Conservation (phyloP, 2,329 filamentous ascomycete species). For the Diaporthe ampelina region DNA sequence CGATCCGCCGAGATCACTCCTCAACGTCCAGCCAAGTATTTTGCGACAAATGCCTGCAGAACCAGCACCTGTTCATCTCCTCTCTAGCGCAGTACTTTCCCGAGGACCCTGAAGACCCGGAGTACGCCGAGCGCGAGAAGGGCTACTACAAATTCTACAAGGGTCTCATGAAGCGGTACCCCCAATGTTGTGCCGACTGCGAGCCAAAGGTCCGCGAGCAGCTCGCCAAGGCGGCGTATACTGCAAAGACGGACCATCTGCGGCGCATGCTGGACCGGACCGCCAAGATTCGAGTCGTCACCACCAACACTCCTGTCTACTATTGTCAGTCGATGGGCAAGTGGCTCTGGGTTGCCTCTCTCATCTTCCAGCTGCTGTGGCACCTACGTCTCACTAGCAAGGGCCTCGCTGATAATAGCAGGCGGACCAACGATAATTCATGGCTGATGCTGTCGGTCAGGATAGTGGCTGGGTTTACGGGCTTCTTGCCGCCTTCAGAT, state of each 20-base stretch:
- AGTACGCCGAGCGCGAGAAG: slow-evolving; percentile 77
- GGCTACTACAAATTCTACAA: slow-evolving; percentile 78
- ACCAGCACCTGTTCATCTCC: slow-evolving; percentile 85
- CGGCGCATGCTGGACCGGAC: slow-evolving; percentile 80
- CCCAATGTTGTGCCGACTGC: slow-evolving; percentile 88
- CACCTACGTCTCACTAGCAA: slow-evolving; percentile 56
- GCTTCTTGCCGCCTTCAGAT: slow-evolving; percentile 57
- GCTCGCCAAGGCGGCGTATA: slow-evolving; percentile 81
- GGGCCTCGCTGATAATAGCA: slow-evolving; percentile 41
- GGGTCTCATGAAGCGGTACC: slow-evolving; percentile 85
- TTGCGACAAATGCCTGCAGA: slow-evolving; percentile 87
- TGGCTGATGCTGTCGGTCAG: slow-evolving; percentile 35
- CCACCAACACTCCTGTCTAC: slow-evolving; percentile 58
- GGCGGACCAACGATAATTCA: slow-evolving; percentile 44
- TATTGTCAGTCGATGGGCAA: slow-evolving; percentile 57
- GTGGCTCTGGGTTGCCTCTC: slow-evolving; percentile 63
- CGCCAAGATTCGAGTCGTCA: slow-evolving; percentile 58
- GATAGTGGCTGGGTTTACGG: slow-evolving; percentile 46
- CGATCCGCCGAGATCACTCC: slow-evolving; percentile 56
- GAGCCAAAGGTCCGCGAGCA: slow-evolving; percentile 79
- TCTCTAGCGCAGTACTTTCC: slow-evolving; percentile 85
- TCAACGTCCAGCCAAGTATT: slow-evolving; percentile 61
- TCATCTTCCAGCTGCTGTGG: slow-evolving; percentile 64
- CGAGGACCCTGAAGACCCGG: slow-evolving; percentile 73
- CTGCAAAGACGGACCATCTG: slow-evolving; percentile 85